Percentiles rank a stretch among this genome's conserved stretches.
phyloP scores from a whole-genome alignment of 139 green algal genomes.

The Ettlia oleoabundans region DNA sequence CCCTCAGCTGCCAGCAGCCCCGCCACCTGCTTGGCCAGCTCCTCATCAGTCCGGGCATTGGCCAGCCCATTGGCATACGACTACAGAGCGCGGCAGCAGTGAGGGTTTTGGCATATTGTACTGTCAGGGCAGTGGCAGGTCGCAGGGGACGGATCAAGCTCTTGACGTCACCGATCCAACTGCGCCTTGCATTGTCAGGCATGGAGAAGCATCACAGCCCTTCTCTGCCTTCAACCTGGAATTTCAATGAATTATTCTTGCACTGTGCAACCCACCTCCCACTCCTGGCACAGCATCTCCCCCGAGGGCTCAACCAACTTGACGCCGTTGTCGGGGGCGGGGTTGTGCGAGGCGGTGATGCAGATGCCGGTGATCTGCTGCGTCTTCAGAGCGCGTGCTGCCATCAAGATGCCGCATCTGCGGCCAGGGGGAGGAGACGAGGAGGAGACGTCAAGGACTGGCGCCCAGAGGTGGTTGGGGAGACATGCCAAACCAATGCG shows the following conservation, averaged over 20 bases:
- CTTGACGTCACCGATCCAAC: too few relatives aligned
- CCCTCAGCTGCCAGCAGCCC: constrained; percentile 27
- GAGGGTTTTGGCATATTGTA: neutral
- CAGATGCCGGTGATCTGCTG: constrained; percentile 80
- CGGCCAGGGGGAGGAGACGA: constrained; percentile 37
- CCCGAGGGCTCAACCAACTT: constrained; percentile 93
- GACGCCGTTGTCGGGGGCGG: constrained; percentile 92
- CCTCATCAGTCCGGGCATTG: constrained; percentile 52
- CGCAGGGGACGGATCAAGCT: too few relatives aligned
- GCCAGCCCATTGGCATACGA: constrained; percentile 78
- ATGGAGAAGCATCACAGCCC: too few relatives aligned
- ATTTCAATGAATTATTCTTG: neutral
- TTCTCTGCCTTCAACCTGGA: too few relatives aligned
- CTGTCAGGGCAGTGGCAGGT: too few relatives aligned
- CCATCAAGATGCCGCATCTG: constrained; percentile 87
- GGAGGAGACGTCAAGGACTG: too few relatives aligned
- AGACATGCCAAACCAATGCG: neutral
- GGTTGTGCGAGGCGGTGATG: constrained; percentile 98
- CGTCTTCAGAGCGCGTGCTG: constrained; percentile 57
- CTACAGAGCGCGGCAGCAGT: constrained; percentile 57
- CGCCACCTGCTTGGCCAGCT: constrained; percentile 44
- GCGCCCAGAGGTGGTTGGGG: neutral
- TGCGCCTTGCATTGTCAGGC: too few relatives aligned
- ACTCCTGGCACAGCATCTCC: constrained; percentile 74
- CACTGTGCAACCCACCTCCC: constrained; percentile 47